Conservation (phyloP, 768 basidiomycete genomes). For the Serendipita indica region DNA sequence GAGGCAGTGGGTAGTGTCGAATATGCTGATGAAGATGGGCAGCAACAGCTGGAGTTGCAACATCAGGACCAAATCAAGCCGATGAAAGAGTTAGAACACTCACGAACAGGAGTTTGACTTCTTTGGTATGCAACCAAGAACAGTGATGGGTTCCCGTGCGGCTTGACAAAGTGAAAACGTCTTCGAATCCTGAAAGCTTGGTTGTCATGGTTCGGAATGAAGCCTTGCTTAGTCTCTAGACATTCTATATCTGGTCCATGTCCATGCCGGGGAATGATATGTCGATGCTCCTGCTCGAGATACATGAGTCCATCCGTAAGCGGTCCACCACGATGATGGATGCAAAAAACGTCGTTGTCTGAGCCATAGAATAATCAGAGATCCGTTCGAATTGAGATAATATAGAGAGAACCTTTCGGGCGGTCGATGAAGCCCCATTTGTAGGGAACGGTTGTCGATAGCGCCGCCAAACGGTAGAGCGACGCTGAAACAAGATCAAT, state of each 20-base stretch:
- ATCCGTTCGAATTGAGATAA: neutral
- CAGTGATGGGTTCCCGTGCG: neutral
- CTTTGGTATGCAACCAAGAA: neutral
- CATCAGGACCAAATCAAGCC: no score
- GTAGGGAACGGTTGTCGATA: constrained; percentile 35
- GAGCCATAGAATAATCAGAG: neutral
- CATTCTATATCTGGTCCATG: constrained; percentile 4
- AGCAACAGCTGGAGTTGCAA: neutral
- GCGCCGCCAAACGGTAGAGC: neutral
- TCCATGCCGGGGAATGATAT: constrained; percentile 27
- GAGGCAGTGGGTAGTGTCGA: neutral
- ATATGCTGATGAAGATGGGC: neutral
- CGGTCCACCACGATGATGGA: constrained; percentile 39
- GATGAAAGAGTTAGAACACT: neutral
- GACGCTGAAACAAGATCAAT: neutral
- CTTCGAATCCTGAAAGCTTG: neutral
- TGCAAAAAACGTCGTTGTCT: constrained; percentile 56
- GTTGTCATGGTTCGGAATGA: neutral
- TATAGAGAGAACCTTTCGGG: constrained; percentile 40
- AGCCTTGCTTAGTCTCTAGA: neutral
- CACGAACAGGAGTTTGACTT: neutral
- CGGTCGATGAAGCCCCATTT: constrained; percentile 65
- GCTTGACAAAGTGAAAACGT: neutral
- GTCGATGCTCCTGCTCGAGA: constrained; percentile 56
- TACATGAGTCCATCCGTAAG: constrained; percentile 67